Conservation (phyloP, 371 early-diverging fungal species). For the Mortierella sp. region DNA sequence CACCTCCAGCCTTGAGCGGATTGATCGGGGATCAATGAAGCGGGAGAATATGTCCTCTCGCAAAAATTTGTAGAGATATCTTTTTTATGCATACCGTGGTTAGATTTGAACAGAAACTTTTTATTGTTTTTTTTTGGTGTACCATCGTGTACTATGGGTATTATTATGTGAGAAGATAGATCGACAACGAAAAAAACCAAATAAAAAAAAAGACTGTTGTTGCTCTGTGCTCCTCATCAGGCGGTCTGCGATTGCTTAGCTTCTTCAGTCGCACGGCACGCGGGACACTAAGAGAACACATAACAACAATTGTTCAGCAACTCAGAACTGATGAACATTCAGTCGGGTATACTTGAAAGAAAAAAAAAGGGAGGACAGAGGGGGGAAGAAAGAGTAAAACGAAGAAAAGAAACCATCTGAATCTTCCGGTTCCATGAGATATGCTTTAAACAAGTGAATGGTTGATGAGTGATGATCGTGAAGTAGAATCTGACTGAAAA, state of each 20-base stretch:
- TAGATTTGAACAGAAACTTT: too few relatives aligned
- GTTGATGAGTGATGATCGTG: neutral
- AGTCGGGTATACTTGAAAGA: neutral
- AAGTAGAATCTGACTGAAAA: too few relatives aligned
- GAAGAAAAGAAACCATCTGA: neutral
- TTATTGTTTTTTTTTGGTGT: conserved; percentile 3
- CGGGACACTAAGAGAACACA: conserved; percentile 51
- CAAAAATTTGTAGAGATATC: too few relatives aligned
- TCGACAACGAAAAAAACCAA: conserved; percentile 5
- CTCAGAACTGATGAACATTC: conserved; percentile 14
- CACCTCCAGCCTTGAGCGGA: too few relatives aligned
- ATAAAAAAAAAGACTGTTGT: conserved; percentile 23
- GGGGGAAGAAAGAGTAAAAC: neutral
- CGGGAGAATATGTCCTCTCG: too few relatives aligned
- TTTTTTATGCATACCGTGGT: too few relatives aligned
- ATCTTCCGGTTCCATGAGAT: conserved; percentile 28
- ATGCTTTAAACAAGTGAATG: neutral
- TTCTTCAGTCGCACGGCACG: conserved; percentile 46
- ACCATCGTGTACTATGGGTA: neutral
- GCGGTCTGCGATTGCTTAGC: conserved; percentile 32
- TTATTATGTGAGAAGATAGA: neutral
- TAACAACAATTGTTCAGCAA: conserved; percentile 53
- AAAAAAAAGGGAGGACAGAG: neutral
- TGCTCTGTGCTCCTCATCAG: conserved; percentile 28
- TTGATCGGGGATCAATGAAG: too few relatives aligned